Evolutionary conservation across 257 asterid genomes (phyloP).

Genomic region (Nyctanthes arbortristis): DNA sequence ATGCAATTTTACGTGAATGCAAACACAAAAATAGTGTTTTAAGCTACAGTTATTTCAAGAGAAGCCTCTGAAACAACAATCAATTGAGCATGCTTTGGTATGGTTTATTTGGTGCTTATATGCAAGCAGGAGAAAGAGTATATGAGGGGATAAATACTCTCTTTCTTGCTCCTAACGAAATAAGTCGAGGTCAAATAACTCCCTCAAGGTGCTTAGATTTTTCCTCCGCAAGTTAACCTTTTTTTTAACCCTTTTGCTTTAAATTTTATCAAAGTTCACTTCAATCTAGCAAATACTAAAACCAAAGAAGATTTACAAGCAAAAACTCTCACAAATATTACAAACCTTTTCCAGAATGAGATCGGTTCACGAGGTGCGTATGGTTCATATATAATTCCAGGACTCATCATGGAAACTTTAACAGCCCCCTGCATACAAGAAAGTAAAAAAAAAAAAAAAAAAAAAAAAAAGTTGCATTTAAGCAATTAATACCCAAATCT

Average conservation of each 20-base stretch:
- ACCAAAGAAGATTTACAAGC: slow-evolving; percentile 7
- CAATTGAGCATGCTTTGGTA: not conserved
- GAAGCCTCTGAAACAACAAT: not conserved
- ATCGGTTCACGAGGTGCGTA: slow-evolving; percentile 67
- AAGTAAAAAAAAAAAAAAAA: no score
- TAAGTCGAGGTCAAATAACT: not conserved
- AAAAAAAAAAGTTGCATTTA: slow-evolving; percentile 23
- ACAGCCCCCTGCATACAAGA: slow-evolving; percentile 55
- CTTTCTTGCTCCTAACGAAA: not conserved
- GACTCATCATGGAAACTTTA: slow-evolving; percentile 65
- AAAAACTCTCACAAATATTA: slow-evolving; percentile 9
- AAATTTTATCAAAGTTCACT: no score
- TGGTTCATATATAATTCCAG: slow-evolving; percentile 83
- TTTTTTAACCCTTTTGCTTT: no score
- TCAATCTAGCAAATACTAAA: not conserved
- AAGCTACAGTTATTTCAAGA: not conserved
- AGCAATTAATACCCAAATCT: slow-evolving; percentile 6
- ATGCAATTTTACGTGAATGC: no score
- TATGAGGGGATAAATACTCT: not conserved
- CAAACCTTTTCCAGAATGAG: slow-evolving; percentile 75
- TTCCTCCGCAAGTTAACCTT: not conserved
- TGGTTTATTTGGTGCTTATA: not conserved
- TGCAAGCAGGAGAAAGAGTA: not conserved
- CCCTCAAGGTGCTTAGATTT: not conserved
- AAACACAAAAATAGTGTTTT: no score